Percentiles rank a stretch among this genome's conserved stretches.
phyloP scores from a whole-genome alignment of 176 grass and related monocot genomes.

The Lolium multiflorum region DNA sequence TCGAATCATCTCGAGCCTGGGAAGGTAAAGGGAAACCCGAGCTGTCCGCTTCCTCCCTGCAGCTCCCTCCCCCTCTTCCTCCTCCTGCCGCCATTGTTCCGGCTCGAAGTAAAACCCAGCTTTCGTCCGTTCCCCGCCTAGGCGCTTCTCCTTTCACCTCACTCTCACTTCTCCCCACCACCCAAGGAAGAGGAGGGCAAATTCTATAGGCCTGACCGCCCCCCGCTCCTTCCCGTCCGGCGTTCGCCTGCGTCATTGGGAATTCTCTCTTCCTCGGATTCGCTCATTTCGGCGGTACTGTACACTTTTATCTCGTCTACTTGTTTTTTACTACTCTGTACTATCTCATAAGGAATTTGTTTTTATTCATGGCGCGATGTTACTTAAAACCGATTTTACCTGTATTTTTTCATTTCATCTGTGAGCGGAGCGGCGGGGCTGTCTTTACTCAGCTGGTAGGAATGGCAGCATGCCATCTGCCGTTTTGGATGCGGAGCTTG shows the following conservation, averaged over 20 bases:
- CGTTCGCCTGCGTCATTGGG: neutral
- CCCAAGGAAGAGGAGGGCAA: conserved; percentile 25
- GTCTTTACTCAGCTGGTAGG: neutral
- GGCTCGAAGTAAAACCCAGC: neutral
- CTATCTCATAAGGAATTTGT: neutral
- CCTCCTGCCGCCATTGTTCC: neutral
- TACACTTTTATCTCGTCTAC: neutral
- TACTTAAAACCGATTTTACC: neutral
- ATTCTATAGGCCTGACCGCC: neutral
- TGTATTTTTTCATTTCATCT: neutral
- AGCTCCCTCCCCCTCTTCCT: neutral
- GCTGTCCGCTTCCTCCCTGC: conserved; percentile 19
- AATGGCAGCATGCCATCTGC: neutral
- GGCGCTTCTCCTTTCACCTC: conserved; percentile 30
- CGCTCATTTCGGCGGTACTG: neutral
- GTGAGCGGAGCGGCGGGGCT: neutral
- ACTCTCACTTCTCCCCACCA: conserved; percentile 26
- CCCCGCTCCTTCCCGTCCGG: neutral
- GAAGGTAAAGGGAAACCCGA: neutral
- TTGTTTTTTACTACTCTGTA: neutral
- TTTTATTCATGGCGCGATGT: neutral
- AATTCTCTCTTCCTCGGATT: neutral
- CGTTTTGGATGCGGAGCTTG: neutral
- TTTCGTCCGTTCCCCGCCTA: neutral
- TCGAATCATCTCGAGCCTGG: conserved; percentile 11